These are phyloP conservation scores for Aurantiochytrium sp. DNA, from an alignment of 108 stramenopile species.

Conservation along the genomic window DNA sequence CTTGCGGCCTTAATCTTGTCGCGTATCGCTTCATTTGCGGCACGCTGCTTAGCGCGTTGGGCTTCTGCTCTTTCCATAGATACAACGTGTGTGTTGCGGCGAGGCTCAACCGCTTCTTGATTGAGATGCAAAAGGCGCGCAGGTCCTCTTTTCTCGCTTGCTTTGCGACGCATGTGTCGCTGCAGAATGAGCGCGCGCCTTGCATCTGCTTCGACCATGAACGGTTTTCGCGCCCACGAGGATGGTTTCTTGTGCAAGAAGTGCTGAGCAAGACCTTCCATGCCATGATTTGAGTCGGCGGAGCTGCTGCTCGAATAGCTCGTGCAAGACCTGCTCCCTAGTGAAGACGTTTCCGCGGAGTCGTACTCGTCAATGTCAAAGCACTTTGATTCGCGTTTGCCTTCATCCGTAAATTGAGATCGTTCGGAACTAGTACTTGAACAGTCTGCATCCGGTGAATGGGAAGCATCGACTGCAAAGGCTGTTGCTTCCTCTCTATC, in stretches of 20 bases:
- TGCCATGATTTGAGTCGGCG: too few species aligned
- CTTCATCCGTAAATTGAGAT: too few species aligned
- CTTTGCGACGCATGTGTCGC: background rate
- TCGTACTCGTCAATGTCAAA: too few species aligned
- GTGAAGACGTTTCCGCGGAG: too few species aligned
- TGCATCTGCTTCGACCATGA: background rate
- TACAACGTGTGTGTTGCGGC: background rate
- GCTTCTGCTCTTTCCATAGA: background rate
- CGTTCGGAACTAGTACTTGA: too few species aligned
- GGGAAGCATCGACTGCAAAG: too few species aligned
- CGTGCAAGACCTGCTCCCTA: too few species aligned
- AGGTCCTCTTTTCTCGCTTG: background rate
- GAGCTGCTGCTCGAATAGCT: too few species aligned
- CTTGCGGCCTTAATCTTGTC: background rate
- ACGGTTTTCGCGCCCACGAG: background rate
- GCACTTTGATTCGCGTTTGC: too few species aligned
- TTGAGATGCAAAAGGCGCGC: background rate
- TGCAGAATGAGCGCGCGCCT: background rate
- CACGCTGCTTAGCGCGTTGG: background rate
- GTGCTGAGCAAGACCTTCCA: too few species aligned
- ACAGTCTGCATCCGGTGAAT: too few species aligned
- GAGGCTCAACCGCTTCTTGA: background rate
- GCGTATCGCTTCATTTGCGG: background rate
- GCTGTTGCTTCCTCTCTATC: too few species aligned
- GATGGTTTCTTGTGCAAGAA: background rate